These are phyloP conservation scores for Carex arenaria DNA, from an alignment of 202 grass and related monocot species.

Conservation along the genomic window DNA sequence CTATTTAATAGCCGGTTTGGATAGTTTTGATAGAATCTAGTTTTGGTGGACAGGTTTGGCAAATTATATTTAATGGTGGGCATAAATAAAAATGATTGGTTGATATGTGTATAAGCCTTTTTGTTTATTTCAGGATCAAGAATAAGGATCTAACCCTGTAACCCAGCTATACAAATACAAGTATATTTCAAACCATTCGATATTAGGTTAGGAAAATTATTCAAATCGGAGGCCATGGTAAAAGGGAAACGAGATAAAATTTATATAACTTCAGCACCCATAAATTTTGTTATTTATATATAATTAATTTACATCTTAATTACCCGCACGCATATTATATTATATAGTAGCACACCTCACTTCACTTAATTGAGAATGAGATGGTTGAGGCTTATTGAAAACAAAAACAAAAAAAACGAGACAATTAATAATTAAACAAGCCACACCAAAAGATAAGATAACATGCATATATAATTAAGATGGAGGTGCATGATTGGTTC, in stretches of 20 bases:
- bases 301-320: constrained; percentile 33
- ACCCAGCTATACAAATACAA: not conserved
- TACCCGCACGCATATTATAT: not conserved
- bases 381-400: constrained; percentile 2
- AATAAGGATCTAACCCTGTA: not conserved
- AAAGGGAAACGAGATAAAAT: not conserved
- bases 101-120: too few relatives aligned
- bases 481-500: not conserved
- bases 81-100: too few relatives aligned
- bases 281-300: constrained; percentile 4
- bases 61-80: too few relatives aligned
- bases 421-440: not conserved
- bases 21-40: too few relatives aligned
- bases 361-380: not conserved
- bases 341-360: not conserved
- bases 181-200: not conserved
- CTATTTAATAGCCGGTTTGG: too few relatives aligned
- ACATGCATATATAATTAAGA: not conserved
- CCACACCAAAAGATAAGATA: constrained; percentile 1
- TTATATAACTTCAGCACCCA: not conserved
- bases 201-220: not conserved
- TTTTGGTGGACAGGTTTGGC: too few relatives aligned
- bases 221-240: not conserved
- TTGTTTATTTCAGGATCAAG: too few relatives aligned
- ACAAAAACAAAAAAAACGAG: not conserved